Base-by-base conservation (phyloP, 1,284 basidiomycete species). In the Ceratobasidium sp. region DNA sequence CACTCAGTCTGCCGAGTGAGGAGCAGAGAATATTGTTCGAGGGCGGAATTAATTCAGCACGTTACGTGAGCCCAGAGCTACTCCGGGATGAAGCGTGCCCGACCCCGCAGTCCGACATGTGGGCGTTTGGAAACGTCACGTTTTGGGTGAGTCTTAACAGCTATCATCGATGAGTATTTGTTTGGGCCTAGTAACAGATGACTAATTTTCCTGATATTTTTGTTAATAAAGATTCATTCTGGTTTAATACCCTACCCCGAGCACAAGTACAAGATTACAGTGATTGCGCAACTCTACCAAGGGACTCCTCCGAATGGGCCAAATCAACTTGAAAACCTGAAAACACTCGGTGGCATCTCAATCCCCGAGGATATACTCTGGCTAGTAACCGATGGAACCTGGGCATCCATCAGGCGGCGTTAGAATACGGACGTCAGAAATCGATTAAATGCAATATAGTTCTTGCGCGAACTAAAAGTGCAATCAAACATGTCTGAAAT, bases 101-200 rank as follows among this genome's bases (percentile, higher is more conserved):
- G 2, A 68, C 64, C 1, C 75, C 75, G 20, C 55, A 58, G 28
- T 68, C 75, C n/a, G 75, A 77, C 39, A 77, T 77, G 64, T 77
- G 75, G 75, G 64, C 75, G 0, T 77, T 77, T 68, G 75, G 64
- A n/a, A 58, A 55, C 42, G 66, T 77, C 3, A 64, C 66, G 12
- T 77, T 77, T 49, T 77, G 75, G 75, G 75, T 33, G 33, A 33
- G 33, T 33, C 4, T 77, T 9, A 3, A 4, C 9, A 44, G 60
- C 26, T 26, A 39, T 15, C 10, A 42, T 44, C 33, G 20, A 33
- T 61, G 40, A 10, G 6, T n/a, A 6, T 20, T 33, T 33, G 33
- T 33, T 33, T 33, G 33, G n/a, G 23, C 28, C 20, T 61, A 53
- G 33, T 33, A 33, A 33, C 33, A 1, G 4, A 33, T 33, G 2